Base-by-base conservation (phyloP, 768 basidiomycete genomes). In the Ephemerocybe angulata region DNA sequence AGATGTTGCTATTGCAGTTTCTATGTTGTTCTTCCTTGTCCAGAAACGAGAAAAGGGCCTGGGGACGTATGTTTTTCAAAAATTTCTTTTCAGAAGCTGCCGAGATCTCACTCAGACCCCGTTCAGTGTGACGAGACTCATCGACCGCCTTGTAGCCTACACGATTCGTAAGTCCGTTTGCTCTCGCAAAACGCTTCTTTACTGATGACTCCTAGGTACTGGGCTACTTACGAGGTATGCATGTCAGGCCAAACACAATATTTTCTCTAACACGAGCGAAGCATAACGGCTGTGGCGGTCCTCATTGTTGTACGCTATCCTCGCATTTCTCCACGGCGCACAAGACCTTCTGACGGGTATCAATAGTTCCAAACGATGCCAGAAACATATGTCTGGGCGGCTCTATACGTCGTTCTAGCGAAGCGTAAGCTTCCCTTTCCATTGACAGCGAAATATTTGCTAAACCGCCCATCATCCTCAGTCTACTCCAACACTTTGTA, bases 111-210 rank as follows among this genome's bases (percentile, higher is more conserved):
- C n/a, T n/a, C n/a, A n/a, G n/a, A n/a, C n/a, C 38, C n/a, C n/a
- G n/a, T 17, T 24, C 37, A 54, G 53, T 15, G 33, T 13, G 12
- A 54, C 31, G 24, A 21, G 31, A 25, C 43, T 54, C 2, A 29
- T 54, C 10, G 53, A 54, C 28, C 43, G 33, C 17, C 47, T 54
- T 17, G 47, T 47, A 11, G 8, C 47, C 13, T 54, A 35, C 31
- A 54, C 53, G n/a, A 37, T 54, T 25, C 53, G 53, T 53, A 44
- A 42, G 52, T 53, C n/a, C n/a, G n/a, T n/a, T n/a, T n/a, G n/a
- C n/a, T n/a, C n/a, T n/a, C n/a, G n/a, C n/a, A n/a, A n/a, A n/a
- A n/a, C n/a, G n/a, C n/a, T n/a, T n/a, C n/a, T n/a, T n/a, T n/a
- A n/a, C n/a, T n/a, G n/a, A n/a, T n/a, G n/a, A n/a, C n/a, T n/a